Conservation (phyloP, 306 rosid species). For the Dicorynia guianensis region DNA sequence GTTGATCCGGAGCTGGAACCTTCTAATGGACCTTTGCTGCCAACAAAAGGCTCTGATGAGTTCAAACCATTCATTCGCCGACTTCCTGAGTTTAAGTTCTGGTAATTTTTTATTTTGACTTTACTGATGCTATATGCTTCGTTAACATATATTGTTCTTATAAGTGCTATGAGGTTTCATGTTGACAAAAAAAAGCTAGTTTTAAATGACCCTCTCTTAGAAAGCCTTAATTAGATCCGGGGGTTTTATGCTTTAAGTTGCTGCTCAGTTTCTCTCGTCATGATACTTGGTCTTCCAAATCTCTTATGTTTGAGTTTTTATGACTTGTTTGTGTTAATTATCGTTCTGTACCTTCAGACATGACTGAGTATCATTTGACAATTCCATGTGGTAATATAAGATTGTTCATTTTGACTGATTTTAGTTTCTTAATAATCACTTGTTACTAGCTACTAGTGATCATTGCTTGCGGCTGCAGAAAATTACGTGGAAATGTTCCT, state of each 20-base stretch:
- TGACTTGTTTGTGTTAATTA: not conserved
- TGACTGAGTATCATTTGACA: not conserved
- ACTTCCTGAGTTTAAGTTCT: constrained; percentile 94
- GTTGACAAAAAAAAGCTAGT: not conserved
- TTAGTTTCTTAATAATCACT: not conserved
- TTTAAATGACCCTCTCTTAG: not conserved
- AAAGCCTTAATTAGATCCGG: not conserved
- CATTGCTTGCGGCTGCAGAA: not conserved
- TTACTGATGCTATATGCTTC: not conserved
- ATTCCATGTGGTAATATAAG: constrained; percentile 5
- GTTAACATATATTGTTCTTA: not conserved
- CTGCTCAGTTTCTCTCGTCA: not conserved
- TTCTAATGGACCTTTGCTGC: constrained; percentile 73
- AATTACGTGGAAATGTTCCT: not conserved
- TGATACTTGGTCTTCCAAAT: not conserved
- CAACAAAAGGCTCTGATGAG: constrained; percentile 90
- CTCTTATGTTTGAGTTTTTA: not conserved
- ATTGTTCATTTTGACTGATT: not conserved
- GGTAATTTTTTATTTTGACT: constrained; percentile 57
- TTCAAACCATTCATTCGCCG: constrained; percentile 90
- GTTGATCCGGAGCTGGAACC: constrained; percentile 85
- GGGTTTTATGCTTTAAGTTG: constrained; percentile 10
- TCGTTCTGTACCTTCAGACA: not conserved
- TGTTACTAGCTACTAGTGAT: not conserved
- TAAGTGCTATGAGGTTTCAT: constrained; percentile 11